Conservation (phyloP, 306 rosid species). For the Trichosanthes cucumerina region DNA sequence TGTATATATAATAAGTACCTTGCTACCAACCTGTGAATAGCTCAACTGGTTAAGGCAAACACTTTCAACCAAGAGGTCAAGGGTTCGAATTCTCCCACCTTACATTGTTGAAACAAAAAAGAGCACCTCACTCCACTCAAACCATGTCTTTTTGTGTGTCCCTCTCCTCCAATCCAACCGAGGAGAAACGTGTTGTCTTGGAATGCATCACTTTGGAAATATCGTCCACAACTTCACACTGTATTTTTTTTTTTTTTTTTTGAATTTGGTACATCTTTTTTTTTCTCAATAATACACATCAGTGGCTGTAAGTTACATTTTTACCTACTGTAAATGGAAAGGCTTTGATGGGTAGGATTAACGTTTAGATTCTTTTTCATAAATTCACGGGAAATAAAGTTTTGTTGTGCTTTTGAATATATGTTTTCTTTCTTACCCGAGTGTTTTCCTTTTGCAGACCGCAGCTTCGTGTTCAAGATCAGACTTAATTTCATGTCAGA, state of each 20-base stretch:
- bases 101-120: background rate
- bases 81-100: no score
- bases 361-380: background rate
- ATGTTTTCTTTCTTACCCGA: conserved; percentile 1
- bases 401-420: background rate
- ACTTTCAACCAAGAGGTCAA: no score
- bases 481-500: conserved; percentile 23
- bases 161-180: background rate
- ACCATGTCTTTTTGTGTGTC: background rate
- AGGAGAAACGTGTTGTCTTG: background rate
- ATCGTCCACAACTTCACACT: background rate
- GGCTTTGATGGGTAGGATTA: background rate
- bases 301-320: background rate
- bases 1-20: no score
- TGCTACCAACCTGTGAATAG: no score
- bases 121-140: background rate
- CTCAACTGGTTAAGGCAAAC: background rate
- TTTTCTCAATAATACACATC: background rate
- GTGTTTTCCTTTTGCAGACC: conserved; percentile 32
- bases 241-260: background rate
- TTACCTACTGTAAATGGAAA: background rate
- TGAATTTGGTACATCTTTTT: background rate
- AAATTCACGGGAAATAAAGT: background rate
- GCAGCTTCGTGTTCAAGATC: conserved; percentile 24
- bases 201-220: background rate